Base-by-base conservation (phyloP, 495 filamentous ascomycete genomes). In the Bathelium albidoporum region DNA sequence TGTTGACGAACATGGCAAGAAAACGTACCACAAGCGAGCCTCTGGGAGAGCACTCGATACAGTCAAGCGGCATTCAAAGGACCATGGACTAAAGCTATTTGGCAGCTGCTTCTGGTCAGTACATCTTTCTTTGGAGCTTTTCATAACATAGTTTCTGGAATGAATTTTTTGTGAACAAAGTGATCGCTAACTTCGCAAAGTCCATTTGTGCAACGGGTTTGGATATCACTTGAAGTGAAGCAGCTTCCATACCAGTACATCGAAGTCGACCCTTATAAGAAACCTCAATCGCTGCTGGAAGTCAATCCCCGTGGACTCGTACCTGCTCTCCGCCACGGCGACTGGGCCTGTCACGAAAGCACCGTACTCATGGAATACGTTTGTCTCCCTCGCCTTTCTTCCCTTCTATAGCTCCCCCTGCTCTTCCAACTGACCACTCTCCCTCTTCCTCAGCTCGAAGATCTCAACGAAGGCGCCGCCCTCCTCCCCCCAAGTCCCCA, bases 151-250 rank as follows among this genome's bases (percentile, higher is more conserved):
- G 49, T 20, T 55, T 9, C 49, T 16, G 2, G 0, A 29, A 16
- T 7, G 9, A 28, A 10, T 4, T 2, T 29, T 16, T 9, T 29
- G 10, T 16, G 0, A 0, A 29, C 5, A 11, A 29, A 28, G 0
- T 0, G 49, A n/a, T 55, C 0, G 29, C 49, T 3, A 26, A 2
- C 1, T 36, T n/a, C n/a, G n/a, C n/a, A 28, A 61, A 85, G 82
- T 71, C 85, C 87, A 3, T 96, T 96, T 73, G 91, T 94, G 1
- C 92, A 97, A 75, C 86, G 93, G 14, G 90, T 96, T 22, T 97
- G 93, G 93, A 95, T 97, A 66, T 86, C 93, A 7, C 79, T 97
- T n/a, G 91, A 97, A 73, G 75, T 85, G 59, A 96, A 96, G 72
- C 81, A 83, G 4, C 79, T 95, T 45, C 78, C 79, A 24, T 97